Evolutionary conservation across 2,329 filamentous ascomycete species (phyloP).

Genomic region (Stagonosporopsis tanaceti): DNA sequence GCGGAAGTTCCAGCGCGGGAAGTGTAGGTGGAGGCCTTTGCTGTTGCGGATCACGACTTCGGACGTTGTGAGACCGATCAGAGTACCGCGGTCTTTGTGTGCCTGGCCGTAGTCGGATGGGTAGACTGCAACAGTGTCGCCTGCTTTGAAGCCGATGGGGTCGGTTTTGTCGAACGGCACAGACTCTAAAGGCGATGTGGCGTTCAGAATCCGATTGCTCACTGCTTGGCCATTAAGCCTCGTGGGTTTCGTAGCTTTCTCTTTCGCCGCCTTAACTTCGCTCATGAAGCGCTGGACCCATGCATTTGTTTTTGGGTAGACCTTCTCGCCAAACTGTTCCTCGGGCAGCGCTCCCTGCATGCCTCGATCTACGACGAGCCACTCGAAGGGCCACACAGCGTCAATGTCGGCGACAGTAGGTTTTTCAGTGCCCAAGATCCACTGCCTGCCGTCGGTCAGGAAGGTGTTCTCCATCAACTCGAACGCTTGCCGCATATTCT

Average conservation of each 20-base stretch:
- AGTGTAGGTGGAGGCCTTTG: conserved; percentile 44
- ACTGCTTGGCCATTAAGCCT: conserved; percentile 33
- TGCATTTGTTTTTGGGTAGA: conserved; percentile 68
- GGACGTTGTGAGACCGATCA: conserved; percentile 38
- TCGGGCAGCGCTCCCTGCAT: conserved; percentile 63
- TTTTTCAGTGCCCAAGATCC: conserved; percentile 64
- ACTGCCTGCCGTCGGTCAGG: conserved; percentile 71
- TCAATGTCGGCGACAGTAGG: conserved; percentile 73
- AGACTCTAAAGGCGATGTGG: conserved; percentile 53
- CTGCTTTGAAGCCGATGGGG: conserved; percentile 61
- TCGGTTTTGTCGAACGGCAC: conserved; percentile 60
- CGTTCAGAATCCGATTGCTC: conserved; percentile 57
- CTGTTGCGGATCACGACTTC: conserved; percentile 41
- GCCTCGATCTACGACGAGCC: conserved; percentile 58
- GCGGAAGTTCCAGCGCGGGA: conserved; percentile 51
- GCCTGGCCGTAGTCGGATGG: conserved; percentile 44
- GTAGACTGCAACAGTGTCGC: conserved; percentile 59
- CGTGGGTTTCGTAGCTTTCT: conserved; percentile 52
- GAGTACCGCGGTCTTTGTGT: conserved; percentile 37
- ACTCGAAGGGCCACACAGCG: conserved; percentile 72
- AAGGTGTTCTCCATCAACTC: conserved; percentile 68
- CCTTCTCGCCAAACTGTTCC: conserved; percentile 60
- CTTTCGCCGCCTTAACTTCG: conserved; percentile 55
- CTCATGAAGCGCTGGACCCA: conserved; percentile 71
- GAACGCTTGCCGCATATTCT: conserved; percentile 63